Evolutionary conservation across 2,329 filamentous ascomycete genomes (phyloP), one percentile per base, ranked within the genome.

Genomic region (Fusarium pseudoanthophilum): DNA sequence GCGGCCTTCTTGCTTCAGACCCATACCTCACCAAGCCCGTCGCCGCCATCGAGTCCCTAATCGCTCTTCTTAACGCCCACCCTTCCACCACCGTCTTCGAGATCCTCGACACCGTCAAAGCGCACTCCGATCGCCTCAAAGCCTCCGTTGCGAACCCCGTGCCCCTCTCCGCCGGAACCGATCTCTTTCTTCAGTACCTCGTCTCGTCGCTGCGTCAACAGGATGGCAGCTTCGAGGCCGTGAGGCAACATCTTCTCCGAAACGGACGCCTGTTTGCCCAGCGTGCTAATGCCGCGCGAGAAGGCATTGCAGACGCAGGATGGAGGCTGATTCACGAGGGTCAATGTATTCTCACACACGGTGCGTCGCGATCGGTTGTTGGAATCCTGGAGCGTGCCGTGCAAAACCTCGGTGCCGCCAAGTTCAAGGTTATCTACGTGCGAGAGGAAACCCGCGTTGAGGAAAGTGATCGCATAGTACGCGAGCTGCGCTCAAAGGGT

Each of bases 171-270:
- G 96, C 97, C 62, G 96, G 96, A 78, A 97, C 95, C 68, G 95
- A 98, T 82, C 90, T 98, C 67, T 98, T 99, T 86, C 93, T 96
- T 81, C 92, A 95, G 80, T 98, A 97, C 83, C 90, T 99, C 76
- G 92, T 97, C 78, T 91, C 91, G 64, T 94, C 88, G 72, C 86
- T 92, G 80, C 88, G 88, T 83, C 85, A 88, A 84, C 86, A 87
- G 74, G 83, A 84, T 57, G 79, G 80, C 52, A 80, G 78, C 77
- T 98, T 98, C 82, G 93, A 95, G 72, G 90, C 92, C 57, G 92
- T 97, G 63, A 89, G 93, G 72, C 90, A 92, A 78, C 94, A 98
- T 83, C 87, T 98, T 34, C 87, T 98, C 59, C 90, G 91, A 71
- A 98, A 98, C 83, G 93, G 93, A 21, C 90, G 93, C 70, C 84